Base-by-base conservation (phyloP, 1,139 yeast genomes). In the Zygoascus hellenicus region DNA sequence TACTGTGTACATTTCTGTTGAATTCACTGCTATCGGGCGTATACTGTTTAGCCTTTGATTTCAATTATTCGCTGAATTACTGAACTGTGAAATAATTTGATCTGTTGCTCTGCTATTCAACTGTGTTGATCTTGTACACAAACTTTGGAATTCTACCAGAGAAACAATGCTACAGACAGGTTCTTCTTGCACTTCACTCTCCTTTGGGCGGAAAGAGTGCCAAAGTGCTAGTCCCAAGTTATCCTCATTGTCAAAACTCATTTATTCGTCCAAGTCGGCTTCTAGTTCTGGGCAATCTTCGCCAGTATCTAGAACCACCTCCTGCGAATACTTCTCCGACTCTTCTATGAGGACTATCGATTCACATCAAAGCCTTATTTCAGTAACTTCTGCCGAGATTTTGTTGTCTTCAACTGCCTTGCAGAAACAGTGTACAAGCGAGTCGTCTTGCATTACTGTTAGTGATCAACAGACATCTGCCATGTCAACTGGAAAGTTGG, bases 151-250 rank as follows among this genome's bases (percentile, higher is more conserved):
- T n/a, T n/a, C n/a, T 22, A 5, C 26, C 26, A 22, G 7, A 4
- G 4, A 22, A 4, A 22, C 4, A 22, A 22, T 22, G 26, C 26
- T 22, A 22, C 26, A 22, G 6, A 22, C 26, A 22, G 26, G 26
- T 7, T 5, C 26, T 22, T 22, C 26, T 15, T 36, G 17, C 39
- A 13, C 15, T 28, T 33, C 38, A 5, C 26, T 41, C 7, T 41
- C 38, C 17, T 41, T 41, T 33, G 43, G 32, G n/a, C 16, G 43
- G 13, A 32, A 32, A 31, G 43, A 41, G 14, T 41, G 43, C 38
- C 31, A 41, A 13, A 11, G 29, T 7, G 35, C 32, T 17, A 14
- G 30, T n/a, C 43, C 43, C 15, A 41, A 41, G 19, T 31, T 41
- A n/a, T 41, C 43, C 7, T 41, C 38, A 5, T 28, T 41, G 13